Percentiles rank a stretch among this genome's conserved stretches.
Conservation (phyloP, 129 eudicot species). For the Artemisia argyi region DNA sequence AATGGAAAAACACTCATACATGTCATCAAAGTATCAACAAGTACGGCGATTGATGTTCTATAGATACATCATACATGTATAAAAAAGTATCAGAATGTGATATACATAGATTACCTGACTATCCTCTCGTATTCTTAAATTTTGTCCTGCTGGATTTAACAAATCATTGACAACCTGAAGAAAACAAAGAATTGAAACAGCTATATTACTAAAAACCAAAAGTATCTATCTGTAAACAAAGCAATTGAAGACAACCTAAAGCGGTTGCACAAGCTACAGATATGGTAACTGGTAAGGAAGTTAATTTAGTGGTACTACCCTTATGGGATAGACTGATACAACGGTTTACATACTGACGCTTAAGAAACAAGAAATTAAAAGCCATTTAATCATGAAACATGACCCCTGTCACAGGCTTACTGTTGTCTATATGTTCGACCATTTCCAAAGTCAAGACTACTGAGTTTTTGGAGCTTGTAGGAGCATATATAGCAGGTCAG, state of each 20-base stretch:
- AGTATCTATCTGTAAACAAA: constrained; percentile 3
- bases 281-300: not conserved
- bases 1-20: not conserved
- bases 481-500: constrained; percentile 1
- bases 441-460: constrained; percentile 4
- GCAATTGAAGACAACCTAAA: constrained; percentile 13
- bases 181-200: constrained; percentile 1
- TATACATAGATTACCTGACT: constrained; percentile 55
- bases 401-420: constrained; percentile 11
- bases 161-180: constrained; percentile 94
- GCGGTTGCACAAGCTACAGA: constrained; percentile 13
- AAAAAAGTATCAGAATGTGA: constrained; percentile 11
- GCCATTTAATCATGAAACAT: not conserved
- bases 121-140: constrained; percentile 86
- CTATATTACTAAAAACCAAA: constrained; percentile 3
- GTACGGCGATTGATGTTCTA: not conserved
- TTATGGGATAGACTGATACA: constrained; percentile 12
- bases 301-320: not conserved
- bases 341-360: constrained; percentile 1
- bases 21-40: not conserved
- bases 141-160: constrained; percentile 96
- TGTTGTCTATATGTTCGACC: not conserved
- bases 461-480: not conserved
- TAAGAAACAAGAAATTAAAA: not conserved
- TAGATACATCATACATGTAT: constrained; percentile 1